Evolutionary conservation across 106 monocot species (phyloP).

Genomic region (Dioscorea zingiberensis): DNA sequence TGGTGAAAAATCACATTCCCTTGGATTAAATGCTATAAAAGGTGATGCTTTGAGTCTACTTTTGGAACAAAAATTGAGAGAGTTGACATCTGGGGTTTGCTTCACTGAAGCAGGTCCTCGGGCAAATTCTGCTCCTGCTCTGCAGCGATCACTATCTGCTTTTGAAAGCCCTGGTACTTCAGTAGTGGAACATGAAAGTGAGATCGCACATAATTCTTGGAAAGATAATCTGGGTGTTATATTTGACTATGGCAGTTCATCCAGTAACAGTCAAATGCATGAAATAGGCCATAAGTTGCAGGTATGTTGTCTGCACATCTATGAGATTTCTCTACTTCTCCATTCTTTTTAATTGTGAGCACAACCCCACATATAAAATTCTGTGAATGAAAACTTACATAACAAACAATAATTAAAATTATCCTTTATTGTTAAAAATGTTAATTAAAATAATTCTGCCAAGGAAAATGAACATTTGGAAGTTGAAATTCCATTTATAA

Average conservation of each 20-base stretch:
- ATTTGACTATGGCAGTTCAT: not conserved
- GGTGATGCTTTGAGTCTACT: constrained; percentile 77
- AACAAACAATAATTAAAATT: too few species aligned
- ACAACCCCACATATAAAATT: too few species aligned
- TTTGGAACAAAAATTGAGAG: constrained; percentile 81
- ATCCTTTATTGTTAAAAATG: too few species aligned
- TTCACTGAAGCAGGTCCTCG: constrained; percentile 10
- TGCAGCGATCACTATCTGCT: constrained; percentile 17
- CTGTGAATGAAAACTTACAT: too few species aligned
- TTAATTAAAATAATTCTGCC: too few species aligned
- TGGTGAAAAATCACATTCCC: constrained; percentile 12
- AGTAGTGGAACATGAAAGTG: constrained; percentile 7
- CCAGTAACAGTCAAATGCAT: not conserved
- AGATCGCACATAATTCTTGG: not conserved
- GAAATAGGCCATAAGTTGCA: not conserved
- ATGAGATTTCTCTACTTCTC: not conserved
- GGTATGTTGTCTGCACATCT: constrained; percentile 2
- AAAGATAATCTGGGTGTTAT: constrained; percentile 10
- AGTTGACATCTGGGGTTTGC: constrained; percentile 48
- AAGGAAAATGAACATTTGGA: too few species aligned
- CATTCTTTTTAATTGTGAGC: too few species aligned
- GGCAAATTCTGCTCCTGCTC: constrained; percentile 16
- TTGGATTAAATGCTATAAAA: constrained; percentile 31
- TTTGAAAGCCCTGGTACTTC: constrained; percentile 12
- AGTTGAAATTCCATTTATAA: too few species aligned